Conservation (phyloP, 805 yeast genomes). For the Diddensiella transvaalensis region DNA sequence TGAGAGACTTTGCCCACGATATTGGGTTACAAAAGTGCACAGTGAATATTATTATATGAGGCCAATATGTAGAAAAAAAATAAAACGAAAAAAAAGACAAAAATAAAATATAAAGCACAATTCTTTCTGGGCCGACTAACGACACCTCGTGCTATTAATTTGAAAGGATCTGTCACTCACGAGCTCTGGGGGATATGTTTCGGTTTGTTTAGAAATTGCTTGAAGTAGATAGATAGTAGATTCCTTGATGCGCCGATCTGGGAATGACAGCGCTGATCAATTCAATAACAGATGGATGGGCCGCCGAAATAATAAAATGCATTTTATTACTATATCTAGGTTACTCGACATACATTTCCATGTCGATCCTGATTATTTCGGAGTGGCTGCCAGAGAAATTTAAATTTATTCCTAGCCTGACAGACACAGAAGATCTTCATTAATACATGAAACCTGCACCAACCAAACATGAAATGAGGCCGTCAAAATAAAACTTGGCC, state of each 20-base stretch:
- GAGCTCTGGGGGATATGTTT: too few species aligned
- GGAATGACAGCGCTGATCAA: neutral
- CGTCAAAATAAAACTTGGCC: too few species aligned
- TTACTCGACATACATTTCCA: neutral
- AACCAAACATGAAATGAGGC: too few species aligned
- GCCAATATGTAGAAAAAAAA: too few species aligned
- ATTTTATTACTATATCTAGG: neutral
- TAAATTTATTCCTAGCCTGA: neutral
- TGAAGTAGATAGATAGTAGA: neutral
- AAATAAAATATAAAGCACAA: too few species aligned
- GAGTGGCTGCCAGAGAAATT: neutral
- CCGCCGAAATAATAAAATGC: neutral
- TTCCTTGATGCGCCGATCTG: slow-evolving; percentile 1
- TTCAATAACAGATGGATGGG: neutral
- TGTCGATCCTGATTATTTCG: neutral
- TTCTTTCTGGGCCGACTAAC: too few species aligned
- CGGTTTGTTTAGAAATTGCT: neutral
- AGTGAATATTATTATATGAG: too few species aligned
- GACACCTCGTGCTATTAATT: too few species aligned
- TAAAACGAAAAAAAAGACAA: too few species aligned
- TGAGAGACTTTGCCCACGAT: too few species aligned
- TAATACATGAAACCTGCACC: neutral
- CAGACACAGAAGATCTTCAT: neutral
- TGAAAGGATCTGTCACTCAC: too few species aligned
- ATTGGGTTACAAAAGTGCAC: too few species aligned